Percentiles rank a stretch among this genome's conserved stretches.
Evolutionary conservation across 345 rosid species (phyloP).

Genomic region (Theobroma cacao): DNA sequence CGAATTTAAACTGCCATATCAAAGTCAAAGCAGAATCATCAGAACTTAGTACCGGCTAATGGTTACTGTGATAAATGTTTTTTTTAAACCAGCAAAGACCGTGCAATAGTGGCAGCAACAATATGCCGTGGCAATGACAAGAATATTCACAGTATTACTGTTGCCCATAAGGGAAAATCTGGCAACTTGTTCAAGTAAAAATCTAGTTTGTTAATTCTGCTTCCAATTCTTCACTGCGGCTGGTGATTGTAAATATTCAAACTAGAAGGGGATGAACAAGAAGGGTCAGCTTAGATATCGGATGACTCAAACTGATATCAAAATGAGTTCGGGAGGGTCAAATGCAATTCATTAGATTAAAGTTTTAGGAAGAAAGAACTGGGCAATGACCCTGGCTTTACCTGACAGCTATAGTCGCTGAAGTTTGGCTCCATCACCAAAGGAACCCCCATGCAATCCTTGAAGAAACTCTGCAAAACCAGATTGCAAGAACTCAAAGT

Average conservation of each 20-base stretch:
- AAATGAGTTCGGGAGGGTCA: neutral
- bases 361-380: neutral
- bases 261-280: neutral
- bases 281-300: neutral
- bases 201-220: neutral
- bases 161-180: neutral
- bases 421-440: constrained; percentile 89
- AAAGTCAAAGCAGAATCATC: neutral
- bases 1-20: constrained; percentile 7
- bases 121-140: neutral
- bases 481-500: neutral
- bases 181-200: neutral
- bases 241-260: neutral
- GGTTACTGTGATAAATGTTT: neutral
- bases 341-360: neutral
- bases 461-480: constrained; percentile 60
- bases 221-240: neutral
- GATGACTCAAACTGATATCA: neutral
- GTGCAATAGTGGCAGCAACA: no score
- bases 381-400: constrained; percentile 10
- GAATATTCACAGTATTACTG: neutral
- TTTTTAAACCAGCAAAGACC: neutral
- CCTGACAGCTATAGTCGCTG: constrained; percentile 86
- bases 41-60: neutral
- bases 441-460: constrained; percentile 85